Evolutionary conservation across 2,329 filamentous ascomycete species (phyloP), one percentile per base, ranked within the genome.

Genomic region (Penicillium frequentans): DNA sequence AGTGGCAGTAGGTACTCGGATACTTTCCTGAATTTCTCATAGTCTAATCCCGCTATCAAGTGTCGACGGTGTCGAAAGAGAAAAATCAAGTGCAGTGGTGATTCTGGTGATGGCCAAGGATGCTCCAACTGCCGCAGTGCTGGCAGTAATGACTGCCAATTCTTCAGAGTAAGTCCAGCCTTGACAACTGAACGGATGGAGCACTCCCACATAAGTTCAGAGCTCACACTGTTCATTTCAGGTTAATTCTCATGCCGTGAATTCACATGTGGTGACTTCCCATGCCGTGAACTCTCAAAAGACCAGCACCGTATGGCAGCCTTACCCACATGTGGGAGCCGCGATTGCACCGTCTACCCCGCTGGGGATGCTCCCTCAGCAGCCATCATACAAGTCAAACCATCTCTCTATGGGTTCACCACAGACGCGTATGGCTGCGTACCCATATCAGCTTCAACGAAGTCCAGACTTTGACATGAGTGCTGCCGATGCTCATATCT

Each of bases 41-140:
- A 9, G 39, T 7, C 29, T 45, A 27, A 16, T 11, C 6, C 31
- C 51, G 59, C 66, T 44, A 14, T 11, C 21, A 63, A 97, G 93
- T 98, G 93, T 73, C 86, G 86, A 35, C 86, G 93, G 64, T 98
- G 93, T 75, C 86, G 93, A 59, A 93, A 93, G 77, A 86, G 93
- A 57, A 98, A 98, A 81, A 98, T 98, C 67, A 89, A 91, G 65
- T 98, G 93, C 78, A 96, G 90, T 68, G 93, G 93, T 44, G 91
- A 96, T 70, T 81, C 83, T 33, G 90, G 89, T 31, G 85, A 88
- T 68, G 89, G 89, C n/a, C 77, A 80, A 39, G 86, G 88, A n/a
- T 98, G 93, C 75, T 80, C 83, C 11, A 96, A 93, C 73, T 98
- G 93, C 79, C 89, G 86, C 68, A 86, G 81, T 59, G 88, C 93